A percentile compares a stretch with the other conserved stretches of the same genome.
These are phyloP conservation scores for Epichloe glyceriae DNA, from an alignment of 2,329 filamentous ascomycete species.

Conservation along the genomic window DNA sequence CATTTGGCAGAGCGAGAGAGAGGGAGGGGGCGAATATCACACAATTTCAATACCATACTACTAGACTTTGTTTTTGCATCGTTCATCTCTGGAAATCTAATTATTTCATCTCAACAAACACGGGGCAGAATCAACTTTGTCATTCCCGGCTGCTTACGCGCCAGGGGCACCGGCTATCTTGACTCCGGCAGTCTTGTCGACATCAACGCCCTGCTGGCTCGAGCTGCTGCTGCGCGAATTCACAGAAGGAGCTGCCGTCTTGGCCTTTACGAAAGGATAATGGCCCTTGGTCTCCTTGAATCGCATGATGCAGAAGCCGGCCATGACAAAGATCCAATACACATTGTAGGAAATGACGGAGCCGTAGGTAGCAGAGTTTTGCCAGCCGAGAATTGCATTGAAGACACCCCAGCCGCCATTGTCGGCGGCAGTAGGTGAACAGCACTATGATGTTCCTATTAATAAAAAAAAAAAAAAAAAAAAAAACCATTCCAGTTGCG, in stretches of 20 bases:
- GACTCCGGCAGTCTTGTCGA: slow-evolving; percentile 12
- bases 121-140: no score
- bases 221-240: slow-evolving; percentile 13
- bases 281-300: slow-evolving; percentile 48
- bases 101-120: no score
- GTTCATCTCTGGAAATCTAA: no score
- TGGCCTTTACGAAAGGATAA: slow-evolving; percentile 31
- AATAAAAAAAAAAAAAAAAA: not conserved
- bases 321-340: slow-evolving; percentile 71
- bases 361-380: slow-evolving; percentile 77
- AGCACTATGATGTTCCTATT: slow-evolving; percentile 43
- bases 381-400: slow-evolving; percentile 77
- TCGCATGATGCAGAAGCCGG: slow-evolving; percentile 52
- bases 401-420: slow-evolving; percentile 78
- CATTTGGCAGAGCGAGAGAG: no score
- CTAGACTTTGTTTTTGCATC: no score
- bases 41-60: no score
- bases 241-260: slow-evolving; percentile 10
- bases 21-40: no score
- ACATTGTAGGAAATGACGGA: slow-evolving; percentile 79
- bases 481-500: no score
- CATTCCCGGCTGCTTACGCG: not conserved
- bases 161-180: slow-evolving; percentile 15
- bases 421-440: slow-evolving; percentile 58
- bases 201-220: slow-evolving; percentile 12